Conservation (phyloP, 2,329 filamentous ascomycete species). For the Neofusicoccum parvum region DNA sequence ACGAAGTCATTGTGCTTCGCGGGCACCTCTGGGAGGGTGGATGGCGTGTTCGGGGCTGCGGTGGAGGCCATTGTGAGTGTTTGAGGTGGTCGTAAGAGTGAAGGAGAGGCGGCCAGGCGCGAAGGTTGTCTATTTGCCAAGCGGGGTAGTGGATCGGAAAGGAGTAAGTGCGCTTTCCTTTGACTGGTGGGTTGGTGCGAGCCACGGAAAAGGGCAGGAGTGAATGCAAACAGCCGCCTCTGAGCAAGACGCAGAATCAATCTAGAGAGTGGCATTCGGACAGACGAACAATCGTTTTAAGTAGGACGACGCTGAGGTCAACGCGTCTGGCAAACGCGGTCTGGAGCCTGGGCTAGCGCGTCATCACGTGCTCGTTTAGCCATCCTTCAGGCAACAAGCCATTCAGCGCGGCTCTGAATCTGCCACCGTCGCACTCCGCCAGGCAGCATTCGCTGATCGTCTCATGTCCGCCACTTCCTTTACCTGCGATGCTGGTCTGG, state of each 20-base stretch:
- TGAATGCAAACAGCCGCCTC: neutral
- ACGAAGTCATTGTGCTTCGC: conserved; percentile 46
- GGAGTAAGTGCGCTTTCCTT: neutral
- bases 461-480: neutral
- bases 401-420: neutral
- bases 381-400: conserved; percentile 3
- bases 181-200: neutral
- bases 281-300: neutral
- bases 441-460: conserved; percentile 1
- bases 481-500: neutral
- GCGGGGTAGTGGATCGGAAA: neutral
- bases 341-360: conserved; percentile 12
- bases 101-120: neutral
- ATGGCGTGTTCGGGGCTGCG: neutral
- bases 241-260: neutral
- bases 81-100: neutral
- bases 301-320: neutral
- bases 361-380: conserved; percentile 1
- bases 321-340: neutral
- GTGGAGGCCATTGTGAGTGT: neutral
- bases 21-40: conserved; percentile 40
- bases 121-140: neutral
- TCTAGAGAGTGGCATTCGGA: neutral
- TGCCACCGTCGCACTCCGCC: neutral
- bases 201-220: neutral